phyloP scores from a whole-genome alignment of 1,139 yeast genomes.

The Pneumocystis sp. region DNA sequence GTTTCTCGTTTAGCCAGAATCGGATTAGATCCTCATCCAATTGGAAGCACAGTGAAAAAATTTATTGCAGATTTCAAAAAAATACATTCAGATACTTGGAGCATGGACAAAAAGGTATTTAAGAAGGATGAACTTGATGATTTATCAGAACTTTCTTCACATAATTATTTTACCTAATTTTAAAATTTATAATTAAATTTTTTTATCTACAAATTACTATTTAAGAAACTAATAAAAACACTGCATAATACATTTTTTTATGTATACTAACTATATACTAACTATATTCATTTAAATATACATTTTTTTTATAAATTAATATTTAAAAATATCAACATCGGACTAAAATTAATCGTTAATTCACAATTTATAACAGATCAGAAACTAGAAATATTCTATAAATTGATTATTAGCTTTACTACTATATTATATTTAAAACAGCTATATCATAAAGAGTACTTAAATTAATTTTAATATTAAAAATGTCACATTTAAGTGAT shows the following conservation, averaged over 20 bases:
- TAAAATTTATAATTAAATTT: constrained; percentile 20
- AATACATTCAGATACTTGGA: constrained; percentile 95
- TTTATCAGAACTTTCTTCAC: constrained; percentile 86
- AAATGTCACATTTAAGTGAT: constrained; percentile 8
- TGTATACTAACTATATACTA: not conserved
- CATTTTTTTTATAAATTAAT: not conserved
- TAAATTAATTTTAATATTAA: not conserved
- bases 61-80: constrained; percentile 75
- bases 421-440: not conserved
- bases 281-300: not conserved
- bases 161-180: constrained; percentile 65
- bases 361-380: not conserved
- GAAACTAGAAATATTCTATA: not conserved
- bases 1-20: constrained; percentile 56
- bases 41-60: constrained; percentile 76
- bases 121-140: constrained; percentile 72
- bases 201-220: not conserved
- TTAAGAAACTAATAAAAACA: not conserved
- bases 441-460: not conserved
- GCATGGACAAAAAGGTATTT: constrained; percentile 65
- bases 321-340: not conserved
- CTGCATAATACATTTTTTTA: not conserved
- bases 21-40: constrained; percentile 55
- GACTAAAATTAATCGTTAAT: not conserved
- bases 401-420: not conserved